Evolutionary conservation across 2,329 filamentous ascomycete genomes (phyloP).

Genomic region (Aaosphaeria arxii): DNA sequence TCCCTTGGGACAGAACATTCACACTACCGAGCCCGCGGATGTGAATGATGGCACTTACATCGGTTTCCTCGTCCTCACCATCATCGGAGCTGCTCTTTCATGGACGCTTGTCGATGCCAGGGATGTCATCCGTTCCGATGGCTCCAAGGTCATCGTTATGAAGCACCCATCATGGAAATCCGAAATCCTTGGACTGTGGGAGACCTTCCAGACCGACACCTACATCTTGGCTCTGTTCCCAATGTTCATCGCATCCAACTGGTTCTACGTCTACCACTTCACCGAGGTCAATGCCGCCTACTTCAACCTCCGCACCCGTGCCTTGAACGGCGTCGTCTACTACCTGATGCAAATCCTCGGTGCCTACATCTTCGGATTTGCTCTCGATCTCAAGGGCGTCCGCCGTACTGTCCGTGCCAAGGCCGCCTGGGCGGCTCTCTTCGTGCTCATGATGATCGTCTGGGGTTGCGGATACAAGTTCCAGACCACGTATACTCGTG

Average conservation of each 20-base stretch:
- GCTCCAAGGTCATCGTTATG: conserved; percentile 78
- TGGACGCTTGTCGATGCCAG: conserved; percentile 69
- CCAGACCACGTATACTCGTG: conserved; percentile 59
- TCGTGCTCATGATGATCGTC: conserved; percentile 69
- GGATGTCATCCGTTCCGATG: conserved; percentile 71
- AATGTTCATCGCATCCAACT: conserved; percentile 78
- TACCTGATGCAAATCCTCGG: conserved; percentile 77
- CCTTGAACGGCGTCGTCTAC: conserved; percentile 78
- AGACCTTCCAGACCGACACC: conserved; percentile 67
- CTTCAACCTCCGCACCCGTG: conserved; percentile 71
- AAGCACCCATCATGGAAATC: conserved; percentile 85
- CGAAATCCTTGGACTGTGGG: conserved; percentile 71
- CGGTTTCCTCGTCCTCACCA: conserved; percentile 81
- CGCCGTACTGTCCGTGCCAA: conserved; percentile 68
- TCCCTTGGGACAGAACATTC: conserved; percentile 69
- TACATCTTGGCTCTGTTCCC: conserved; percentile 76
- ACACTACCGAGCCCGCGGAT: conserved; percentile 49
- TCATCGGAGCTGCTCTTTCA: conserved; percentile 66
- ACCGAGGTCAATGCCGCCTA: conserved; percentile 68
- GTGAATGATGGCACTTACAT: conserved; percentile 82
- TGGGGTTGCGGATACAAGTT: conserved; percentile 84
- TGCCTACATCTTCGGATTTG: conserved; percentile 68
- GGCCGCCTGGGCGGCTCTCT: conserved; percentile 58
- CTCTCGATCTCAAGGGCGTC: conserved; percentile 58
- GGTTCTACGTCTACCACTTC: conserved; percentile 79